phyloP scores from a whole-genome alignment of 2,329 filamentous ascomycete genomes.

The Fusarium mangiferae region DNA sequence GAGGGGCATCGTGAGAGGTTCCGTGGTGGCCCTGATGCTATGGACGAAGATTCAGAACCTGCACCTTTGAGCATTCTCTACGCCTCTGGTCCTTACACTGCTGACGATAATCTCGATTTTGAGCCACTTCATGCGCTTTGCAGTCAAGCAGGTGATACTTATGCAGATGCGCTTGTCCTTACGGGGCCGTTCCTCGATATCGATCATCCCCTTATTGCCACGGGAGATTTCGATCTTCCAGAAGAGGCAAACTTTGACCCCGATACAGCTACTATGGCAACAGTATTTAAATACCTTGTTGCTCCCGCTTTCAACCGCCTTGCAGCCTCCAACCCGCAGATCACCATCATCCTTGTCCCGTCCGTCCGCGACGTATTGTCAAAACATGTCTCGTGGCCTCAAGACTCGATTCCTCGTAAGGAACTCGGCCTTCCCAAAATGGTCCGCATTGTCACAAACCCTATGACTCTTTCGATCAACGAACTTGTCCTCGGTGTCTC shows the following conservation, averaged over 20 bases:
- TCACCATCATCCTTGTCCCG: constrained; percentile 85
- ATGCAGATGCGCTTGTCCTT: constrained; percentile 82
- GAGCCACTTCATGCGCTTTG: constrained; percentile 87
- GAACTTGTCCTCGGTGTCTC: constrained; percentile 85
- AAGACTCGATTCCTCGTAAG: constrained; percentile 70
- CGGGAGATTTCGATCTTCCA: constrained; percentile 81
- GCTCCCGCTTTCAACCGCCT: constrained; percentile 78
- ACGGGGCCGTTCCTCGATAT: constrained; percentile 90
- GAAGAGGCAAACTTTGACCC: constrained; percentile 74
- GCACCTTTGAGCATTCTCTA: constrained; percentile 80
- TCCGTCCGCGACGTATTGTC: constrained; percentile 84
- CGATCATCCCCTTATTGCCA: constrained; percentile 87
- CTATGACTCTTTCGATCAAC: constrained; percentile 89
- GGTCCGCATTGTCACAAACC: constrained; percentile 84
- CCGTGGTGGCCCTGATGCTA: constrained; percentile 69
- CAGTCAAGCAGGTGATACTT: constrained; percentile 76
- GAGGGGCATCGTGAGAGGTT: constrained; percentile 76
- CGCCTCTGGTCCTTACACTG: constrained; percentile 88
- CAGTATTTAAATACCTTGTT: constrained; percentile 85
- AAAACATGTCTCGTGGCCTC: constrained; percentile 88
- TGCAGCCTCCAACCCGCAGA: constrained; percentile 73
- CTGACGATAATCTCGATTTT: constrained; percentile 91
- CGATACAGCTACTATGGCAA: constrained; percentile 81
- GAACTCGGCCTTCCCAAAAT: constrained; percentile 83
- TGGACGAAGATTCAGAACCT: constrained; percentile 63